A percentile compares a stretch with the other conserved stretches of the same genome.
Evolutionary conservation across 2,329 filamentous ascomycete species (phyloP).

Genomic region (Lojkania enalia): DNA sequence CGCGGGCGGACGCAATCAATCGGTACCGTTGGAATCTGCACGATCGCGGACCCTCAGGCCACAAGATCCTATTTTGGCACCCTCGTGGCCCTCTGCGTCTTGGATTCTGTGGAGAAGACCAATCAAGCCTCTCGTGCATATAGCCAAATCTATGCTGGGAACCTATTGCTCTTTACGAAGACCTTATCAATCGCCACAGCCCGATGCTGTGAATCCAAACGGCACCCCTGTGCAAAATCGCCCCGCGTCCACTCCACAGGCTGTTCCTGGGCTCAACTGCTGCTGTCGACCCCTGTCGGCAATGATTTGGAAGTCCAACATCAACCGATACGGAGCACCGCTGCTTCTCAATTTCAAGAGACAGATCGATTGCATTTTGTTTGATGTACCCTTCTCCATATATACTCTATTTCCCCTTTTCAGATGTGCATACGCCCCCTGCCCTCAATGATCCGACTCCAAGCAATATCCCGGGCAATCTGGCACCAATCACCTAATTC

Average conservation of each 20-base stretch:
- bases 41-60: constrained; percentile 11
- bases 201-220: background rate
- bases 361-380: constrained; percentile 3
- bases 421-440: background rate
- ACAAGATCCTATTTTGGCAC: constrained; percentile 12
- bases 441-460: background rate
- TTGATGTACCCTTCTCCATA: no score
- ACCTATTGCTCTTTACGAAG: constrained; percentile 5
- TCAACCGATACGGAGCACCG: constrained; percentile 14
- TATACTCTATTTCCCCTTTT: no score
- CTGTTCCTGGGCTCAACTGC: constrained; percentile 2
- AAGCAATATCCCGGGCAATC: background rate
- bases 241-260: background rate
- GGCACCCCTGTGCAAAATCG: background rate
- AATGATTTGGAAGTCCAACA: constrained; percentile 18
- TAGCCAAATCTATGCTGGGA: constrained; percentile 15
- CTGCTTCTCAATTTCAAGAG: background rate
- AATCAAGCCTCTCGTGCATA: constrained; percentile 16
- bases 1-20: constrained; percentile 2
- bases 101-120: constrained; percentile 10
- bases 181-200: constrained; percentile 9
- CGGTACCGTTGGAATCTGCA: constrained; percentile 3
- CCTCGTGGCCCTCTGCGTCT: constrained; percentile 16
- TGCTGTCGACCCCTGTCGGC: constrained; percentile 3
- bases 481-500: background rate